phyloP scores from a whole-genome alignment of 352 stramenopile genomes.

The Phytophthora fragariae region DNA sequence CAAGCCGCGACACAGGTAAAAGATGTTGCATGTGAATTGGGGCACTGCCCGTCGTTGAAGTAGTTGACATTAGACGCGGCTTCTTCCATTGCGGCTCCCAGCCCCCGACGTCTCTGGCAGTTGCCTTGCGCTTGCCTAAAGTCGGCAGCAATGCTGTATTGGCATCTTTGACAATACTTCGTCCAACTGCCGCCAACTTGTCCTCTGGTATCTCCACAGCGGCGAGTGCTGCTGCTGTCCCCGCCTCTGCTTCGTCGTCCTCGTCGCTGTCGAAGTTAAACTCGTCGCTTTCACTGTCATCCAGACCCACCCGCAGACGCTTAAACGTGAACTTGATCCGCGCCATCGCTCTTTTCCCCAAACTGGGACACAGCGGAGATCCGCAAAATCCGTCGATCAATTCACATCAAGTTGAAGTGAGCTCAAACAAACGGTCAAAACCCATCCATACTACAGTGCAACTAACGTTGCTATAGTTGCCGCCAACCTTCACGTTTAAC shows the following conservation, averaged over 20 bases:
- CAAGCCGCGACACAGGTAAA: conserved; percentile 3
- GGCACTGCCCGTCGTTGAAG: background rate
- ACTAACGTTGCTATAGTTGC: background rate
- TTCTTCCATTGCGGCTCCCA: conserved; percentile 10
- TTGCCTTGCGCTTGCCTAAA: conserved; percentile 9
- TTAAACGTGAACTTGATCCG: conserved; percentile 25
- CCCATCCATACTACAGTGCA: background rate
- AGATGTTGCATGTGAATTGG: background rate
- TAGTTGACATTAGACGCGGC: background rate
- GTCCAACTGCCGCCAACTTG: background rate
- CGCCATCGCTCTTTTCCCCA: conserved; percentile 12
- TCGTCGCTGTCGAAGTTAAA: conserved; percentile 26
- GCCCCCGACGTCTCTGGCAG: background rate
- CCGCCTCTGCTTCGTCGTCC: background rate
- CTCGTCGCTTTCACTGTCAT: background rate
- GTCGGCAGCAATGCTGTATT: background rate
- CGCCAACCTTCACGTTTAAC: background rate
- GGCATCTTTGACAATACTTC: background rate
- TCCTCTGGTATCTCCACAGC: background rate
- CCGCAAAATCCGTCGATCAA: background rate
- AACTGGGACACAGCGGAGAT: background rate
- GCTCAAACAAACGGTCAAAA: background rate
- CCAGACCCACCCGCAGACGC: conserved; percentile 12
- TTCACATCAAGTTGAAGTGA: background rate
- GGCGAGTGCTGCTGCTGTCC: background rate